phyloP scores from a whole-genome alignment of 225 moss, liverwort and hornwort genomes.

The Physcomitrium patens region DNA sequence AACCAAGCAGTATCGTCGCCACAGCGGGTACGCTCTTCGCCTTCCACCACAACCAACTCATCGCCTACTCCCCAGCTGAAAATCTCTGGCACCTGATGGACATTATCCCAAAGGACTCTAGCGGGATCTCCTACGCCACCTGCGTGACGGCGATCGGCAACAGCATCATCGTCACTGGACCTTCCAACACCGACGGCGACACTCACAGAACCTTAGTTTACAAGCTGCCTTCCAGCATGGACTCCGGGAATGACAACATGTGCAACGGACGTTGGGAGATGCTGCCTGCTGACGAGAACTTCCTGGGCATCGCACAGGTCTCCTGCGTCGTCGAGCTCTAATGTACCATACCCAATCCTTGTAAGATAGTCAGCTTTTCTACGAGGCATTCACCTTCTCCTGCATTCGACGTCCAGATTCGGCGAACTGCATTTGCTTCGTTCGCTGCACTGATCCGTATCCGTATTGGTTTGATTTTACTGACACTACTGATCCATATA shows the following conservation, averaged over 20 bases:
- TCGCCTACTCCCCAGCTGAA: conserved; percentile 38
- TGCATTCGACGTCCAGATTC: no score
- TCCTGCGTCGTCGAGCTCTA: conserved; percentile 70
- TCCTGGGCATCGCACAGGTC: conserved; percentile 55
- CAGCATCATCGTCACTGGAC: conserved; percentile 45
- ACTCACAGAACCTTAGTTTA: conserved; percentile 33
- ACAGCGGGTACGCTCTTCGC: conserved; percentile 53
- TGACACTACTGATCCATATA: no score
- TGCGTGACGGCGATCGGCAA: conserved; percentile 55
- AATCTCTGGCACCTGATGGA: conserved; percentile 59
- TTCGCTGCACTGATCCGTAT: no score
- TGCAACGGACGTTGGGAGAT: conserved; percentile 51
- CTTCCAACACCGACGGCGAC: conserved; percentile 21
- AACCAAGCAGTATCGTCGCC: conserved; percentile 47
- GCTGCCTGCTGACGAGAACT: conserved; percentile 39
- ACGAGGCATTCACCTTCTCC: no score
- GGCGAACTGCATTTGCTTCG: no score
- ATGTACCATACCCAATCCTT: no score
- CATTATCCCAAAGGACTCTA: conserved; percentile 41
- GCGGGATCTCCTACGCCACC: conserved; percentile 38
- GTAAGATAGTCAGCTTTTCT: no score
- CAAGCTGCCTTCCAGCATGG: conserved; percentile 29
- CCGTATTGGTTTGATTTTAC: no score
- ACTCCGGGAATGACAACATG: neutral
- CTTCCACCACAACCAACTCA: conserved; percentile 46